Conservation (phyloP, 2,329 filamentous ascomycete genomes). For the Alternaria sp. region DNA sequence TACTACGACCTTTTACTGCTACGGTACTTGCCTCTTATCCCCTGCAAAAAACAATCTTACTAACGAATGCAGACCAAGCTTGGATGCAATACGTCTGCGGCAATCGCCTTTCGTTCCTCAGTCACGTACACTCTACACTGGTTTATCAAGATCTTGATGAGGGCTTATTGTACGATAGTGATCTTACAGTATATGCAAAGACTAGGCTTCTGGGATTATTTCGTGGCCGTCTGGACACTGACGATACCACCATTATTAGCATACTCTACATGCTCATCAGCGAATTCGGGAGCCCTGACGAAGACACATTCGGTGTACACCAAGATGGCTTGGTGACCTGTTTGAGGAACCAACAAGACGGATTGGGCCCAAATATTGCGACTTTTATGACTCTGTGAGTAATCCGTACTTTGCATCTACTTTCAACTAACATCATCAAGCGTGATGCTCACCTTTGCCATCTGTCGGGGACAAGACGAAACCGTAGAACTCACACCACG, state of each 20-base stretch:
- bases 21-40: constrained; percentile 23
- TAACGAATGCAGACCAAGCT: constrained; percentile 27
- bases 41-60: not conserved
- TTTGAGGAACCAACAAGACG: constrained; percentile 39
- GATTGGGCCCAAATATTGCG: constrained; percentile 27
- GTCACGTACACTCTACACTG: constrained; percentile 45
- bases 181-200: constrained; percentile 46
- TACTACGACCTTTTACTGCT: constrained; percentile 30
- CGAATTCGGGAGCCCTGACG: constrained; percentile 41
- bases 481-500: constrained; percentile 27
- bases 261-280: constrained; percentile 46
- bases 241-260: constrained; percentile 44
- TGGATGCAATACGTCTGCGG: constrained; percentile 45
- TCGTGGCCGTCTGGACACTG: constrained; percentile 37
- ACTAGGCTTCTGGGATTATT: constrained; percentile 41
- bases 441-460: constrained; percentile 36
- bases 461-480: constrained; percentile 35
- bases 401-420: not conserved
- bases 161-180: constrained; percentile 40
- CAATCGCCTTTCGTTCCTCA: constrained; percentile 44
- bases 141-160: constrained; percentile 46
- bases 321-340: constrained; percentile 36
- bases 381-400: constrained; percentile 45
- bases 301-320: constrained; percentile 44
- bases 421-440: constrained; percentile 20